phyloP scores from a whole-genome alignment of 2,329 filamentous ascomycete genomes.

The Cryphonectria naterciae region DNA sequence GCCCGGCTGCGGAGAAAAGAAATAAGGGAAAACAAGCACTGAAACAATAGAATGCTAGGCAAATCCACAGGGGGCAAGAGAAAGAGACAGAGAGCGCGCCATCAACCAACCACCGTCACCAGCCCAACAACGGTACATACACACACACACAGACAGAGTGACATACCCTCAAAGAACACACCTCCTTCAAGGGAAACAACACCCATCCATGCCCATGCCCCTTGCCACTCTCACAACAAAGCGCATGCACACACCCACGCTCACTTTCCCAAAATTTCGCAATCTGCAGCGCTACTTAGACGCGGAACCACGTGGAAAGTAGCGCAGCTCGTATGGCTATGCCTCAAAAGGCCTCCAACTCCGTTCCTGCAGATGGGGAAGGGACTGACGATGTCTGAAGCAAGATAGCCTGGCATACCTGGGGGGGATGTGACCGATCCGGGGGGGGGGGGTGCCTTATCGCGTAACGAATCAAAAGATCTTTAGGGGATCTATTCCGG shows the following conservation, averaged over 20 bases:
- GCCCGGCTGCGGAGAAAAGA: neutral
- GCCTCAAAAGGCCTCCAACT: neutral
- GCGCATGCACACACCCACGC: neutral
- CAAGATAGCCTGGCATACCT: neutral
- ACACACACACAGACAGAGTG: neutral
- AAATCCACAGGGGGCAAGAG: neutral
- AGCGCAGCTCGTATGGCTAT: neutral
- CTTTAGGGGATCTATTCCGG: neutral
- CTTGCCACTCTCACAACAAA: neutral
- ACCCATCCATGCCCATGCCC: neutral
- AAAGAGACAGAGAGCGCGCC: neutral
- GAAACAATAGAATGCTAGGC: neutral
- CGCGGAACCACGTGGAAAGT: neutral
- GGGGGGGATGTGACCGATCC: neutral
- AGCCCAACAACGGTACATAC: neutral
- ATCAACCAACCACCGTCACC: neutral
- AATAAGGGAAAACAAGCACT: neutral
- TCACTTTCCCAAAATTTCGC: neutral
- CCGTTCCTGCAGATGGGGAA: neutral
- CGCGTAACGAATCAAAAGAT: neutral
- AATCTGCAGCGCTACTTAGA: neutral
- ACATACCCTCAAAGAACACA: neutral
- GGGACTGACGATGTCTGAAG: neutral
- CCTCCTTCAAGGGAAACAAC: neutral
- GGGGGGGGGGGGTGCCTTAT: neutral